Percentiles rank a stretch among this genome's conserved stretches.
Conservation (phyloP, 257 asterid genomes). For the Verbena officinalis region DNA sequence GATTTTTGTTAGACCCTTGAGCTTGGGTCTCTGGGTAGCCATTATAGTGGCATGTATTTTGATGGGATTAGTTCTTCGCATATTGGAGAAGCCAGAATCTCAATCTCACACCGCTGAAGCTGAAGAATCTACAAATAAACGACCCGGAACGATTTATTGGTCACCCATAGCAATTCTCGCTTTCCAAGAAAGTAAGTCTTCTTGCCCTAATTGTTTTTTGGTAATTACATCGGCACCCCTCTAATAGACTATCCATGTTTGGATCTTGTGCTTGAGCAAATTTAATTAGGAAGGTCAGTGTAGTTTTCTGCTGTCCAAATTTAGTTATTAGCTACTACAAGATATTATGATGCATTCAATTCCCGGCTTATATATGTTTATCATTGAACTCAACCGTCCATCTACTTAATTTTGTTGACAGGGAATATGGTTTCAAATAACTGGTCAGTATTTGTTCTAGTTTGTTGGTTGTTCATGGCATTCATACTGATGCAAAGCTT, state of each 20-base stretch:
- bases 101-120: background rate
- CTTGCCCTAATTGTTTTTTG: background rate
- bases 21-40: conserved; percentile 47
- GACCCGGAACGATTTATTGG: conserved; percentile 29
- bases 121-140: conserved; percentile 23
- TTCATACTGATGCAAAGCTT: conserved; percentile 61
- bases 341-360: no score
- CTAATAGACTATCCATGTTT: background rate
- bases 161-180: conserved; percentile 46
- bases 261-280: no score
- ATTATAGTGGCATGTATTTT: conserved; percentile 34
- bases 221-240: no score
- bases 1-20: conserved; percentile 37
- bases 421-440: conserved; percentile 48
- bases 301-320: no score
- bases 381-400: no score
- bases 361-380: no score
- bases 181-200: conserved; percentile 38
- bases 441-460: conserved; percentile 45
- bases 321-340: no score
- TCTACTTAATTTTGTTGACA: conserved; percentile 33
- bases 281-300: no score
- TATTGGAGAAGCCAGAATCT: conserved; percentile 32
- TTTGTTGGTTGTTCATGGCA: conserved; percentile 50
- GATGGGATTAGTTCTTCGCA: conserved; percentile 38